Base-by-base conservation (phyloP, 2,329 filamentous ascomycete genomes). In the Aspergillus arachidicola region DNA sequence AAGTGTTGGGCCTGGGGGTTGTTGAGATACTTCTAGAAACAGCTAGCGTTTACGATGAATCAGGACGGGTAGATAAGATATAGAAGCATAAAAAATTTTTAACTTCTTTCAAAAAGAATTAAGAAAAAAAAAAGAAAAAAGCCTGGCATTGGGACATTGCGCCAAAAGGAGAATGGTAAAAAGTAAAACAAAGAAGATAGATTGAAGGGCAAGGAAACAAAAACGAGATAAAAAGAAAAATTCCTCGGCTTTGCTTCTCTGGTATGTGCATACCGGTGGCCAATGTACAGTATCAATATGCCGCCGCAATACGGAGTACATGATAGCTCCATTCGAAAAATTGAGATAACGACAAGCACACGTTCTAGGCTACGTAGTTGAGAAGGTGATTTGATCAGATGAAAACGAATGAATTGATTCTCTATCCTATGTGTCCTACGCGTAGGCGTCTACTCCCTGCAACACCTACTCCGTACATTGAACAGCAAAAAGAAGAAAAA, bases 41-140 rank as follows among this genome's bases (percentile, higher is more conserved):
- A 36, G 51, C 51, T 54, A 54, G 51, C 51, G 32, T 21, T 23
- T 23, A 36, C 10, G 28, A 36, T 32, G 19, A 23, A 21, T 28
- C n/a, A 14, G 48, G 30, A 36, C 32, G 51, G 32, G 51, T 55
- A 55, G 51, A 38, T 55, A 55, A 55, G 51, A 38, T 55, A 55
- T 21, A 23, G 28, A 21, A 32, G 28, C 10, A n/a, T 16, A 12
- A 30, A 26, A 26, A 30, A 19, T 7, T 19, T 36, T 36, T 36
- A 12, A 3, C 3, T 14, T 14, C 12, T 36, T 14, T 36, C 11
- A 36, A 36, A 14, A 36, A 12, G 11, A 5, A 36, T 14, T 4
- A 4, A 12, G 14, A 3, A 10, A 32, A n/a, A 21, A n/a, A 14
- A 51, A 38, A 38, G 5, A 2, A 38, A 38, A 14, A 38, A 38